These are phyloP conservation scores for Calonectria pteridis DNA, from an alignment of 2,329 filamentous ascomycete species.

Conservation along the genomic window DNA sequence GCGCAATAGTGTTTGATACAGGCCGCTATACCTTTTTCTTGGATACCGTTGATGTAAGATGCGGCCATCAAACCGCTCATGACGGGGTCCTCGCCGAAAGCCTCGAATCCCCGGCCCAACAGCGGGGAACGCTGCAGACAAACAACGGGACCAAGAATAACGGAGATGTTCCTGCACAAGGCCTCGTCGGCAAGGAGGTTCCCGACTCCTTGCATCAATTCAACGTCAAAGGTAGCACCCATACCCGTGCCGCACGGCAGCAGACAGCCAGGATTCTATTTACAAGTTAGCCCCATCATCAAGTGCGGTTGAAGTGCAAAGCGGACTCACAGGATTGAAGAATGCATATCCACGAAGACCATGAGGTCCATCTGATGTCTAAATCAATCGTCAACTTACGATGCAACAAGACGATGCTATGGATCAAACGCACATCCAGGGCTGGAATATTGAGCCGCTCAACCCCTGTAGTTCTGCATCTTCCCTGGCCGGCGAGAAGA, in stretches of 20 bases:
- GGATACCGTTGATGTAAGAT: constrained; percentile 49
- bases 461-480: background rate
- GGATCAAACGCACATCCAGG: background rate
- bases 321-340: background rate
- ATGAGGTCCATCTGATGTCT: background rate
- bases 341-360: background rate
- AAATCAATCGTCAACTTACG: background rate
- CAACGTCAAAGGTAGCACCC: constrained; percentile 72
- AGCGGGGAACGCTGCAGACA: constrained; percentile 56
- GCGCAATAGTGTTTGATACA: constrained; percentile 57
- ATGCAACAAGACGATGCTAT: background rate
- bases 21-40: constrained; percentile 52
- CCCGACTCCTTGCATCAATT: constrained; percentile 68
- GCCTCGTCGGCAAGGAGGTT: constrained; percentile 65
- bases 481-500: background rate
- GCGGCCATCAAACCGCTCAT: constrained; percentile 51
- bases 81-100: constrained; percentile 54
- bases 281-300: too few species aligned
- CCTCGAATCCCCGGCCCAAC: constrained; percentile 55
- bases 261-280: constrained; percentile 5
- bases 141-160: constrained; percentile 59
- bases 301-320: background rate
- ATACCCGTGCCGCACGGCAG: constrained; percentile 49
- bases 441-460: background rate
- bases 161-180: constrained; percentile 72